Base-by-base conservation (phyloP, 352 stramenopile species). In the Phytopythium ostracodes region DNA sequence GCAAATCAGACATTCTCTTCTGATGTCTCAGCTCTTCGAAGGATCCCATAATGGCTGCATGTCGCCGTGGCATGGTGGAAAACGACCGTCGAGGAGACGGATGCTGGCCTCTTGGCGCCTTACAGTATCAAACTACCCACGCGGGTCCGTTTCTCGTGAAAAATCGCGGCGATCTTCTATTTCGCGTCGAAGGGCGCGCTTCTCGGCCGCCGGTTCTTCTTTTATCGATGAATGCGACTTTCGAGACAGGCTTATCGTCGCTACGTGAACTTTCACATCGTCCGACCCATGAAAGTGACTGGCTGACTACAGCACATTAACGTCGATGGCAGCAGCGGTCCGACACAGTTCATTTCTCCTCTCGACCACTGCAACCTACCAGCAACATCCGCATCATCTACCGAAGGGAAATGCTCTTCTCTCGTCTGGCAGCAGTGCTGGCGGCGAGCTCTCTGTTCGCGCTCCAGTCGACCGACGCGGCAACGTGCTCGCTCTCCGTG, bases 121-220 rank as follows among this genome's bases (percentile, higher is more conserved):
- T n/a, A n/a, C n/a, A n/a, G n/a, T n/a, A 24, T 25, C 20, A 51
- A 60, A 51, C 11, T 25, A 50, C 24, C 38, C 55, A 12, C 29
- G 55, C 6, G 36, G 6, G 24, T 36, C 38, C 36, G 31, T 60
- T 24, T 35, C 35, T 2, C 49, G 49, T 54, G 47, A 35, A 54
- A 14, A 24, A 54, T 27, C 47, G 46, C 55, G 0, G 53, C 43
- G 33, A 53, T 59, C 14, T 31, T 60, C 11, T 56, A 22, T 44
- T 44, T 44, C 15, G 20, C 20, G 18, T 49, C 20, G 20, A 50
- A 17, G n/a, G 44, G 8, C 44, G 44, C 44, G 44, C 63, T 36
- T 46, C 24, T 35, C 43, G 25, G 43, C 14, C 57, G n/a, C 2
- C 42, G 4, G 22, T 22, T 29, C 44, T 27, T 27, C 11, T 18